Percentiles rank a stretch among this genome's conserved stretches.
Evolutionary conservation across 1,139 yeast species (phyloP).

Genomic region (Hansenula sp.): DNA sequence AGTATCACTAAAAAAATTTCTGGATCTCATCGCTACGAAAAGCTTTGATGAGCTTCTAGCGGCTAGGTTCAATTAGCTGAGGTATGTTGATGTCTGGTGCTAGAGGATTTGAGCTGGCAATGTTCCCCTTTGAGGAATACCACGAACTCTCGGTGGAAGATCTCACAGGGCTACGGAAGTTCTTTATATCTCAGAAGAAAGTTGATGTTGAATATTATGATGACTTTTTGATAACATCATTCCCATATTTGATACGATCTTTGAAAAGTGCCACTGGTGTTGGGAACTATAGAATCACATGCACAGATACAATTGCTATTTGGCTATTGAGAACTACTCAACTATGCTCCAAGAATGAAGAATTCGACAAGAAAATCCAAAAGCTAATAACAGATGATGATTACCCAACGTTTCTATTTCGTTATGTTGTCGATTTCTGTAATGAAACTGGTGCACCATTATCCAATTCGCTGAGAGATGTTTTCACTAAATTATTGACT

Average conservation of each 20-base stretch:
- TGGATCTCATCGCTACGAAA: neutral
- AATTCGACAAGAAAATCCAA: constrained; percentile 11
- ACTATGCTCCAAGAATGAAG: constrained; percentile 18
- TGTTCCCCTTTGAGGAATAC: neutral
- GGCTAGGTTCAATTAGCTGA: neutral
- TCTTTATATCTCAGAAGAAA: constrained; percentile 9
- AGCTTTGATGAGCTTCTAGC: neutral
- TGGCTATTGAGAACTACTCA: constrained; percentile 58
- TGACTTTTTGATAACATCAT: constrained; percentile 7
- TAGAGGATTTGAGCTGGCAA: neutral
- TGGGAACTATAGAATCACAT: constrained; percentile 29
- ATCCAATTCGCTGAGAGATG: constrained; percentile 59
- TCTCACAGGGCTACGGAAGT: constrained; percentile 8
- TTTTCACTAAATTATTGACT: constrained; percentile 47
- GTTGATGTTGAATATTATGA: neutral
- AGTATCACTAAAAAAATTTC: too few species aligned
- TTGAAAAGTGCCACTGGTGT: constrained; percentile 10
- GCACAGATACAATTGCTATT: constrained; percentile 59
- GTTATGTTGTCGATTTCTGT: constrained; percentile 63
- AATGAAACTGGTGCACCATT: constrained; percentile 68
- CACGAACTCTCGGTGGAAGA: neutral
- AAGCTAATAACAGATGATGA: constrained; percentile 6
- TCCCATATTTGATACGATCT: constrained; percentile 16
- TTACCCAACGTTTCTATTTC: constrained; percentile 37
- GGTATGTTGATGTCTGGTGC: neutral